Evolutionary conservation across 2,329 filamentous ascomycete species (phyloP).

Genomic region (Elsinoe australis): DNA sequence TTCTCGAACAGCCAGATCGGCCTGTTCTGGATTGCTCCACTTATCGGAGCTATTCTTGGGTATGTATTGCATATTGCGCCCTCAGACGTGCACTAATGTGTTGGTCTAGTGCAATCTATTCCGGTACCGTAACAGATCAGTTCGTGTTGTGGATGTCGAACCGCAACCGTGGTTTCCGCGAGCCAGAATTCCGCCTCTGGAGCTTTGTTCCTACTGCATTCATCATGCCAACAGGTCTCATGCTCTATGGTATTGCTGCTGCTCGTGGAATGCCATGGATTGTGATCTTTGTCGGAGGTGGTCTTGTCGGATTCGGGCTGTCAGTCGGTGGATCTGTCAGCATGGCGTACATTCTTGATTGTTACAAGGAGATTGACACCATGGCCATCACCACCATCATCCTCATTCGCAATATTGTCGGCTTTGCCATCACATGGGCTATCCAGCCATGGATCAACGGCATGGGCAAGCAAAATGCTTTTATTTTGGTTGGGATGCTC

Average conservation of each 20-base stretch:
- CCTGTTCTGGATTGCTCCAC: conserved; percentile 14
- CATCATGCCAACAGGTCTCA: conserved; percentile 21
- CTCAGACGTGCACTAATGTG: neutral
- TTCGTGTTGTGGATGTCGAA: conserved; percentile 21
- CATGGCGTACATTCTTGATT: conserved; percentile 23
- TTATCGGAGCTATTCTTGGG: conserved; percentile 21
- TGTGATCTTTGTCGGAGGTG: conserved; percentile 20
- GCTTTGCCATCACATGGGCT: conserved; percentile 15
- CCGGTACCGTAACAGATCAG: conserved; percentile 20
- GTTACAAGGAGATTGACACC: conserved; percentile 20
- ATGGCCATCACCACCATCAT: conserved; percentile 22
- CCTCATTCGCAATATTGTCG: conserved; percentile 22
- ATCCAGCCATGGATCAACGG: conserved; percentile 19
- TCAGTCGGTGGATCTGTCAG: conserved; percentile 19
- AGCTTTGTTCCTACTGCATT: conserved; percentile 18
- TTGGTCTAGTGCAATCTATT: conserved; percentile 17
- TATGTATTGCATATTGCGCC: neutral
- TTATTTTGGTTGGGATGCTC: conserved; percentile 18
- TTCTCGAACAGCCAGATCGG: conserved; percentile 18
- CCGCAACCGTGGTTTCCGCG: conserved; percentile 23
- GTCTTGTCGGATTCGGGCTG: conserved; percentile 21
- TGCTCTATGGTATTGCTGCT: conserved; percentile 21
- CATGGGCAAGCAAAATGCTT: conserved; percentile 19
- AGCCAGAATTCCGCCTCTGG: conserved; percentile 25
- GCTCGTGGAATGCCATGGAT: conserved; percentile 22